phyloP scores from a whole-genome alignment of 306 rosid species.

The Hippophae tibetana region DNA sequence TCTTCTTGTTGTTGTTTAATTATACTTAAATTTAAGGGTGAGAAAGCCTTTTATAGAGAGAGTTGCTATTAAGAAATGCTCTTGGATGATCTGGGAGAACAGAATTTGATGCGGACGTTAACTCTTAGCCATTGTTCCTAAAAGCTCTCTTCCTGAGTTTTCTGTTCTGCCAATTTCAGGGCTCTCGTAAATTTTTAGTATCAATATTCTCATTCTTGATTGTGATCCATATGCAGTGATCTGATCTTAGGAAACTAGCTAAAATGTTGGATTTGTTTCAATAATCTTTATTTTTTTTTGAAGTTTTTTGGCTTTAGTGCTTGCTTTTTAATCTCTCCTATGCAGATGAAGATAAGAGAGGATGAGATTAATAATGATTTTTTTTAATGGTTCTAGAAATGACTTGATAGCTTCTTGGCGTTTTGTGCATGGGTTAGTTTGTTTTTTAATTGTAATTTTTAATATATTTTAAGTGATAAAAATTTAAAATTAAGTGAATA shows the following conservation, averaged over 20 bases:
- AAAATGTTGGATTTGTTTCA: not conserved
- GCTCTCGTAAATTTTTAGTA: not conserved
- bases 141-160: not conserved
- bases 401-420: constrained; percentile 26
- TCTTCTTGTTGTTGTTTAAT: not conserved
- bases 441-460: too few relatives aligned
- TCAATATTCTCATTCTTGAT: constrained; percentile 22
- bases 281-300: not conserved
- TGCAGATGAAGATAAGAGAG: constrained; percentile 55
- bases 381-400: constrained; percentile 17
- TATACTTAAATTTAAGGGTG: constrained; percentile 50
- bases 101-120: constrained; percentile 26
- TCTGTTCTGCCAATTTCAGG: not conserved
- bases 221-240: not conserved
- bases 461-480: too few relatives aligned
- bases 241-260: not conserved
- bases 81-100: constrained; percentile 43
- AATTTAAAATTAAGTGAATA: too few relatives aligned
- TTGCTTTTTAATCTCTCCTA: constrained; percentile 17
- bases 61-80: constrained; percentile 71
- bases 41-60: constrained; percentile 77
- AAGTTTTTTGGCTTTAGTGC: constrained; percentile 2
- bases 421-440: not conserved
- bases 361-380: constrained; percentile 30
- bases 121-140: constrained; percentile 1